Evolutionary conservation across 345 rosid species (phyloP), one percentile per base, ranked within the genome.

Genomic region (Euclidium syriacum): DNA sequence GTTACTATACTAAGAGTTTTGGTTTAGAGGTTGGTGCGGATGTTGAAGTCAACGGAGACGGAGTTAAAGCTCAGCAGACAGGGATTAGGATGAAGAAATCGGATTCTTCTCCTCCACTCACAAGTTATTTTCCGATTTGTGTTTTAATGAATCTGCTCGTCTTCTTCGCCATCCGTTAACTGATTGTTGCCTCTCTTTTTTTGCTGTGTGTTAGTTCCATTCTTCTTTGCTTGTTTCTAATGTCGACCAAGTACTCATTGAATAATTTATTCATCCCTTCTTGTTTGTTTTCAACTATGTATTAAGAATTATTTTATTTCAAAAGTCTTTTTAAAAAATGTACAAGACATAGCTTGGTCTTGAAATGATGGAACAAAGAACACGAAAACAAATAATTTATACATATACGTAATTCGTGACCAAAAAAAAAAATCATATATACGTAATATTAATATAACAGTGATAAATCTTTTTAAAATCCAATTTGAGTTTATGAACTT

Each of bases 1-100:
- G n/a, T n/a, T n/a, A n/a, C 3, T 83, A 18, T 50, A 92, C 95
- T 0, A 82, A 77, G 75, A 79, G 85, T 65, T 33, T 71, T 1
- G 40, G 4, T 51, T 61, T 92, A 29, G 61, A 4, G 9, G 88
- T 80, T 7, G 82, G 84, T 19, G 91, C 70, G 40, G 51, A 75
- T n/a, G 70, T 92, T 40, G 43, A 54, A 24, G 82, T 89, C 71
- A 75, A 76, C 52, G 66, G 18, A 3, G 56, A 62, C 6, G 87
- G 86, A 2, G 14, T 43, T 8, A 75, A 69, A 58, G 60, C 38
- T 57, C 0, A 51, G 5, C 9, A 2, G 29, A 74, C 71, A 65
- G 64, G 47, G 15, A 36, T 89, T 39, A 82, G 24, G 75, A 86
- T 92, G 57, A 79, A 34, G 58, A 62, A 61, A 19, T 47, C 69